These are phyloP conservation scores for Pleurotus tuoliensis DNA, from an alignment of 768 basidiomycete species.

Conservation along the genomic window DNA sequence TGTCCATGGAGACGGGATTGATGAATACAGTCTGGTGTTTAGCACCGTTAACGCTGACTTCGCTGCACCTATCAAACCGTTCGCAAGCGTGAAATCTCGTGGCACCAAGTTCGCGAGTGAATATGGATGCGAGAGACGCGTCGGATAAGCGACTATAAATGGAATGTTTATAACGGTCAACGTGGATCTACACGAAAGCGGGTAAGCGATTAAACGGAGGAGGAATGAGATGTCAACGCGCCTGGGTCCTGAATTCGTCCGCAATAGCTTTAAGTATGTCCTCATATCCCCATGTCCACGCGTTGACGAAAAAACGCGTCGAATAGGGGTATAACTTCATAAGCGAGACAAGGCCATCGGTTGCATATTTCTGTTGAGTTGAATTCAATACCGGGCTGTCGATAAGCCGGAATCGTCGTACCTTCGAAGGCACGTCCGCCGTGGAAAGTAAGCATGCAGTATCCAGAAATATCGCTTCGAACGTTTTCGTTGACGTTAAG, in stretches of 20 bases:
- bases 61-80: constrained; percentile 67
- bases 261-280: constrained; percentile 79
- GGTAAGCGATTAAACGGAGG: not conserved
- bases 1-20: constrained; percentile 74
- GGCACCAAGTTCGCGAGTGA: constrained; percentile 53
- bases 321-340: constrained; percentile 62
- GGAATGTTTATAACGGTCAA: constrained; percentile 82
- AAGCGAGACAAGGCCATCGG: constrained; percentile 61
- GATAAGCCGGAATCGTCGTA: constrained; percentile 13
- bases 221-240: constrained; percentile 17
- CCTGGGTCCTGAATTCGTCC: constrained; percentile 59
- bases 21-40: constrained; percentile 67
- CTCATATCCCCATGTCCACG: constrained; percentile 98
- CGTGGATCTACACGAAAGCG: constrained; percentile 59
- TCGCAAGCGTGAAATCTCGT: constrained; percentile 96
- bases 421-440: constrained; percentile 58
- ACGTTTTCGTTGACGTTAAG: constrained; percentile 32
- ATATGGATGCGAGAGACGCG: constrained; percentile 54
- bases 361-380: constrained; percentile 53
- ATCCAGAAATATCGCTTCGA: constrained; percentile 82
- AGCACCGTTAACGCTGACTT: constrained; percentile 45
- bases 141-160: constrained; percentile 60
- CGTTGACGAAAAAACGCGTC: constrained; percentile 83
- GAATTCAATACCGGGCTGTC: not conserved
- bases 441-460: constrained; percentile 63